Evolutionary conservation across 768 basidiomycete species (phyloP), one percentile per base, ranked within the genome.

Genomic region (Mrakia hoshinonis): DNA sequence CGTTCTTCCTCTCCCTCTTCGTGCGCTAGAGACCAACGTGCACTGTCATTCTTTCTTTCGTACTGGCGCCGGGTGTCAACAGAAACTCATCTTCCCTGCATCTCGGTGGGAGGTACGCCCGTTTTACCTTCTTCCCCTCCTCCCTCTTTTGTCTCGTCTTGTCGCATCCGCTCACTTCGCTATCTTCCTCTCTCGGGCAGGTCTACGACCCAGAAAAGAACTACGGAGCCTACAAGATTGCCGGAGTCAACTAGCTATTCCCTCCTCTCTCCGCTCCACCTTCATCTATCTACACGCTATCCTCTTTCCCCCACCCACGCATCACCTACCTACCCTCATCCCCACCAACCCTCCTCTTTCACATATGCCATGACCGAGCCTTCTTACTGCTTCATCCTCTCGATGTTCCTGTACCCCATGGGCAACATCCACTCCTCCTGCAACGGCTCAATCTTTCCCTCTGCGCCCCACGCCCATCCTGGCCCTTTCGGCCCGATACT

Each of bases 71-170:
- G 43, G 15, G 43, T 43, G 43, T n/a, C 7, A 77, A 20, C 34
- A 61, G 58, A 99, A 98, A 74, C 96, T 97, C 77, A 96, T 98
- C 47, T 98, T 98, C 78, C 95, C 95, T 20, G 92, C 92, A 1
- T 93, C 91, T 55, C 34, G 36, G 20, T 60, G 36, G 60, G 68
- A 65, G 58, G 47, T 26, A 22, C 22, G 29, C 6, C 52, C 22
- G 26, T 38, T 71, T 55, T 43, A 34, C 61, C 36, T 13, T 63
- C n/a, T 36, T 9, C 38, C n/a, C 18, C 31, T 22, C 36, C 34
- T 43, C 13, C 61, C 34, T 18, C 26, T 7, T 15, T 7, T 63
- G 31, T 6, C 31, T 18, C 13, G 13, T 12, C 13, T 63, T 63
- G 22, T 24, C 18, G 9, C 51, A 10, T 20, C 22, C 22, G 22